Percentiles rank a stretch among this genome's conserved stretches.
These are phyloP conservation scores for Colletotrichum eleusines DNA, from an alignment of 2,329 filamentous ascomycete species.

Conservation along the genomic window DNA sequence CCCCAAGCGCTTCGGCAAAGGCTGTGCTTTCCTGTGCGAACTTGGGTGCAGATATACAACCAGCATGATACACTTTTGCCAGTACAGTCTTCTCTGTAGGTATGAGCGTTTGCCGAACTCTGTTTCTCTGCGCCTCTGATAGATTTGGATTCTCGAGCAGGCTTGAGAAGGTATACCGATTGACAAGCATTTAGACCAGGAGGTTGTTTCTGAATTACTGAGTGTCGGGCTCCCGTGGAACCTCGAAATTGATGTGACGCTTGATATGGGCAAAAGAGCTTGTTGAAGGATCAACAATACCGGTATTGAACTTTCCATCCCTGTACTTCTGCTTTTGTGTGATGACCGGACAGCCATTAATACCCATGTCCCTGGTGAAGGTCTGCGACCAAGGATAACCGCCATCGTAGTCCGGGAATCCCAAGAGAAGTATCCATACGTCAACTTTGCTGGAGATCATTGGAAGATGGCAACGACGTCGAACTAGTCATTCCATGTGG, in stretches of 20 bases:
- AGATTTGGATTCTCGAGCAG: not conserved
- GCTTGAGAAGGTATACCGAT: not conserved
- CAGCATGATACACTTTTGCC: not conserved
- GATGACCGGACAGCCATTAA: not conserved
- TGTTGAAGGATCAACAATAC: not conserved
- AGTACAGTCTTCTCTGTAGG: not conserved
- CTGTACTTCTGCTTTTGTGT: not conserved
- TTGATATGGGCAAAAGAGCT: not conserved
- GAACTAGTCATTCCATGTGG: slow-evolving; percentile 13
- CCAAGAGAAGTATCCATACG: not conserved
- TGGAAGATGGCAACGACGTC: not conserved
- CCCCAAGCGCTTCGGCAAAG: not conserved
- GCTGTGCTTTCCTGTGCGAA: not conserved
- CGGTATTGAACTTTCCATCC: not conserved
- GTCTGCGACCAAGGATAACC: not conserved
- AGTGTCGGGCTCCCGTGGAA: not conserved
- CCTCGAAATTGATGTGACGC: not conserved
- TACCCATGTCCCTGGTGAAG: not conserved
- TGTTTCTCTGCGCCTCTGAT: not conserved
- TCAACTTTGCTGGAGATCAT: not conserved
- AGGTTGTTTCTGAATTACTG: not conserved
- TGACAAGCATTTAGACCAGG: not conserved
- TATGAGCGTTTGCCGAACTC: not conserved
- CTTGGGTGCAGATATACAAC: not conserved
- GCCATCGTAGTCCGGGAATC: not conserved